Base-by-base conservation (phyloP, 768 basidiomycete species). In the Saitozyma sp. region DNA sequence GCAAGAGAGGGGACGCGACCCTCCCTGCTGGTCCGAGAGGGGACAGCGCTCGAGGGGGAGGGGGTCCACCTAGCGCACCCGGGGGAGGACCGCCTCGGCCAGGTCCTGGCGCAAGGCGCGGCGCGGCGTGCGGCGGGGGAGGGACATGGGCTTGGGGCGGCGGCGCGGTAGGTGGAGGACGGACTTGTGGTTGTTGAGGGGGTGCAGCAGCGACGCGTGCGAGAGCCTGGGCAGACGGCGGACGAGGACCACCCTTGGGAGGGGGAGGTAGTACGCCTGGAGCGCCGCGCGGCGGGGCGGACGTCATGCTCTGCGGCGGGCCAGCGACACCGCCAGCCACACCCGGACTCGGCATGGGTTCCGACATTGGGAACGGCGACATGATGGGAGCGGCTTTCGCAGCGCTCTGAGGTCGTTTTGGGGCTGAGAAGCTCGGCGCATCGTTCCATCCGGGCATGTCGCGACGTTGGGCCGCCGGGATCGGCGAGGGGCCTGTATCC, bases 381-480 rank as follows among this genome's bases (percentile, higher is more conserved):
- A 87, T 87, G 70, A 97, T 94, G 2, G 93, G 85, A 8, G 83
- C 82, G 2, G 85, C 65, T 60, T 68, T 67, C 6, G 84, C 80
- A 19, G 84, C 82, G 0, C 88, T 85, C 0, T 82, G 82, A 29
- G 87, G 86, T 48, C 84, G 78, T 16, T 84, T 77, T 9, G 81
- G 74, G 13, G 68, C 62, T 37, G 73, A 69, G 11, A 86, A 65
- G 7, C 82, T 75, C 0, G 92, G 92, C 0, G 92, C 87, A 78
- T 97, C 94, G 70, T 97, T 97, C 92, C 93, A 97, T 0, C 92
- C 92, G 14, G 88, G 85, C 38, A 87, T 87, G 54, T 80, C 78
- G 54, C 88, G 89, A 38, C 82, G 81, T 63, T 83, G 79, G 49
- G 87, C 85, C 39, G 86, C 87, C 4, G 86, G 85, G 83, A 53